Evolutionary conservation across 495 filamentous ascomycete species (phyloP), one percentile per base, ranked within the genome.

Genomic region (Thermothielavioides terrestris): DNA sequence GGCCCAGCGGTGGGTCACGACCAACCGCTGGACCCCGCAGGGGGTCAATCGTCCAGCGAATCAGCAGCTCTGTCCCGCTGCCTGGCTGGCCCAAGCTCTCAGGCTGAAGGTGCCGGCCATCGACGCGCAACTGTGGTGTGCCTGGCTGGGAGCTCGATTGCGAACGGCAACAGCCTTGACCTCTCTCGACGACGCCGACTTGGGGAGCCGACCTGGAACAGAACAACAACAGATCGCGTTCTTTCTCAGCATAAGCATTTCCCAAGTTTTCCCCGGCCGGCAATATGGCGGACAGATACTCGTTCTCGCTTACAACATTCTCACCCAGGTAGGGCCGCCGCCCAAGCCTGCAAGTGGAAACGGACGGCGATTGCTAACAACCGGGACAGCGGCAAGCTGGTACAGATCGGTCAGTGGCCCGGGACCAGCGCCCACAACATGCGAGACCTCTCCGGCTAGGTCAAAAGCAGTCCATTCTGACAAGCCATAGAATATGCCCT

Each of bases 221-320:
- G 40, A 35, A 55, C 48, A 49, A 26, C 45, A 40, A 41, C 49
- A 17, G 55, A 14, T n/a, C n/a, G n/a, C n/a, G n/a, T n/a, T n/a
- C n/a, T 43, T 30, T 7, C 17, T 8, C 5, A 20, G 15, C 21
- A 36, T 57, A 41, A 48, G 31, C 22, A 11, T 22, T 45, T 37
- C 22, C 11, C 23, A 18, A 37, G n/a, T 21, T 31, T 36, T 34
- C 15, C 17, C 36, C 53, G 10, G 45, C 20, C 27, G 34, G 17
- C 56, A 72, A 55, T 64, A 99, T 99, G 92, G 89, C 92, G 57
- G 94, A 99, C 73, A 80, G 94, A 75, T 99, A 99, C 70, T 96
- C 92, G 39, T 99, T 97, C 84, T 97, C 94, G 32, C 78, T 99
- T 62, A 99, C 92, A 42, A 99, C 92, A 50, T 99, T 99, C 84